Base-by-base conservation (phyloP, 768 basidiomycete genomes). In the Boletus edulis region DNA sequence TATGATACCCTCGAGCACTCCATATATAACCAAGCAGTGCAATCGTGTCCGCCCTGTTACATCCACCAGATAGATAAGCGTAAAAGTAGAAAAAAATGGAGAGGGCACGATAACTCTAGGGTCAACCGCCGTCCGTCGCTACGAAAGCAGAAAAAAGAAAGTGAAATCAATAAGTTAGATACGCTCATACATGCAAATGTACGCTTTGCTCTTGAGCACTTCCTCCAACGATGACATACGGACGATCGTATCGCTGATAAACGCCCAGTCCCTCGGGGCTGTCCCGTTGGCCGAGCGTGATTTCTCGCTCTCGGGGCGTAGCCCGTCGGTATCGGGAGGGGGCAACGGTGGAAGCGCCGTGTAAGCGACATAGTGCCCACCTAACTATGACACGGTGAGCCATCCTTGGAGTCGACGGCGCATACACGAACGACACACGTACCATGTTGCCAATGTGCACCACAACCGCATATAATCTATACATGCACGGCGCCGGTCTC, bases 171-270 rank as follows among this genome's bases (percentile, higher is more conserved):
- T 55, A 63, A 63, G 50, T 70, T 57, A 86, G 63, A 87, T 76
- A 51, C 87, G 80, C 74, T 93, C 90, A 67, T 92, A 93, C 86
- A 95, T 94, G 73, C 93, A 93, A 47, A 97, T 81, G 70, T 97
- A 98, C 35, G 94, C 94, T 69, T 90, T 95, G 55, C 87, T 86
- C 70, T 86, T 88, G 65, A 97, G 76, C 3, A 97, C 95, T 67
- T 97, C 95, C 42, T 94, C 91, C 46, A 96, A 69, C 41, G 86
- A 82, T 11, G 88, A 83, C 44, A 90, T 73, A 43, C 89, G 79
- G n/a, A 98, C 93, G 43, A 82, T 73, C 3, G 89, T 91, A 66
- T 98, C 95, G 62, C 92, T 94, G 71, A 96, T 86, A 68, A 89
- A 95, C 44, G 90, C 91, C 95, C 95, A 98, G 57, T 89, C 83